A percentile compares a stretch with the other conserved stretches of the same genome.
phyloP scores from a whole-genome alignment of 2,329 filamentous ascomycete genomes.

The Beauveria caledonica region DNA sequence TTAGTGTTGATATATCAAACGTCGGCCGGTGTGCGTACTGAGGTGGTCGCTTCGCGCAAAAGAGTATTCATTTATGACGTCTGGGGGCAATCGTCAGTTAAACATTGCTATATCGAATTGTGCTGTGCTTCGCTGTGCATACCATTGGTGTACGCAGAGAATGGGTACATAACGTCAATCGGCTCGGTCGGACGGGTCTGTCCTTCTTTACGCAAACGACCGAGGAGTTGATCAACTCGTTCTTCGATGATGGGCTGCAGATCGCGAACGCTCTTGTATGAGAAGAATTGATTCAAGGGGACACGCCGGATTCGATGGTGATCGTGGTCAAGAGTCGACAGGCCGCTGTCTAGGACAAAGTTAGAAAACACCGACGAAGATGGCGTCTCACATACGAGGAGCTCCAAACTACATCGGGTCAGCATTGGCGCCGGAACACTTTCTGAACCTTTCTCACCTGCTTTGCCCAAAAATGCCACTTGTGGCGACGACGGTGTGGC shows the following conservation, averaged over 20 bases:
- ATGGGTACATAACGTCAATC: slow-evolving; percentile 29
- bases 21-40: slow-evolving; percentile 14
- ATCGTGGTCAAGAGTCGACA: slow-evolving; percentile 28
- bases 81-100: slow-evolving; percentile 15
- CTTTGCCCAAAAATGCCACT: slow-evolving; percentile 28
- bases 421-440: not conserved
- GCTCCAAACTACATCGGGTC: slow-evolving; percentile 23
- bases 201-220: slow-evolving; percentile 23
- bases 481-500: slow-evolving; percentile 23
- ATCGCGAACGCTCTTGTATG: slow-evolving; percentile 28
- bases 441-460: slow-evolving; percentile 19
- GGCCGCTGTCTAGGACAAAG: slow-evolving; percentile 22
- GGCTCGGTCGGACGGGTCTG: slow-evolving; percentile 19
- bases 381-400: slow-evolving; percentile 19
- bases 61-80: slow-evolving; percentile 33
- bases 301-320: slow-evolving; percentile 26
- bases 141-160: slow-evolving; percentile 32
- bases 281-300: slow-evolving; percentile 30
- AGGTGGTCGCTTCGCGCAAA: slow-evolving; percentile 28
- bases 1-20: not conserved
- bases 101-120: not conserved
- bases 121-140: not conserved
- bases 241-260: slow-evolving; percentile 31
- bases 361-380: slow-evolving; percentile 11
- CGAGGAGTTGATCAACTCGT: slow-evolving; percentile 25